Conservation (phyloP, 371 early-diverging fungal genomes). For the Neoconidiobolus thromboides region DNA sequence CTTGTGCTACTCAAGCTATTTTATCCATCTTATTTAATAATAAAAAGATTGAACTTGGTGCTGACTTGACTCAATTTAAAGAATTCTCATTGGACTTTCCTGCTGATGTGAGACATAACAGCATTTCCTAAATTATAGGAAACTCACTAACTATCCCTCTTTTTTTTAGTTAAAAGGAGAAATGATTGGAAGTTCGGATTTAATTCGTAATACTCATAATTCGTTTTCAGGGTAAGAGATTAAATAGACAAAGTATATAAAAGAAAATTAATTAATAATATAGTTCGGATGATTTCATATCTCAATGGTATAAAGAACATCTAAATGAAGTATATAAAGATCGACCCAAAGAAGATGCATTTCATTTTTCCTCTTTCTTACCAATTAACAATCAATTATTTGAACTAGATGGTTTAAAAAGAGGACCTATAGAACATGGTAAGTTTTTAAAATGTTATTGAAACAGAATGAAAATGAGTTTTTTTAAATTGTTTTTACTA, state of each 20-base stretch:
- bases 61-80: constrained; percentile 50
- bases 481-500: not conserved
- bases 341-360: constrained; percentile 43
- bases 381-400: constrained; percentile 59
- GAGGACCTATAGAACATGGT: constrained; percentile 46
- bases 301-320: constrained; percentile 32
- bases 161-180: constrained; percentile 49
- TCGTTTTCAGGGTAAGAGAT: constrained; percentile 41
- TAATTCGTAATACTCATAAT: constrained; percentile 65
- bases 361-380: constrained; percentile 75
- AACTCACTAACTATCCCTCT: not conserved
- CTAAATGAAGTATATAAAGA: constrained; percentile 12
- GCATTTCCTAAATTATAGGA: not conserved
- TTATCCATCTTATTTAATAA: constrained; percentile 66
- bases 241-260: not conserved
- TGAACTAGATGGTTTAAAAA: constrained; percentile 71
- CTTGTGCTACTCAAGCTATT: constrained; percentile 90
- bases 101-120: constrained; percentile 34
- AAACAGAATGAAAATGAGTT: not conserved
- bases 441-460: constrained; percentile 4
- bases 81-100: constrained; percentile 56
- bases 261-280: not conserved
- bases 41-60: constrained; percentile 43
- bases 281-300: constrained; percentile 44
- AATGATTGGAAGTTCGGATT: constrained; percentile 62